Evolutionary conservation across 148 eudicot species (phyloP), one percentile per base, ranked within the genome.

Genomic region (Salicornia ramosissima): DNA sequence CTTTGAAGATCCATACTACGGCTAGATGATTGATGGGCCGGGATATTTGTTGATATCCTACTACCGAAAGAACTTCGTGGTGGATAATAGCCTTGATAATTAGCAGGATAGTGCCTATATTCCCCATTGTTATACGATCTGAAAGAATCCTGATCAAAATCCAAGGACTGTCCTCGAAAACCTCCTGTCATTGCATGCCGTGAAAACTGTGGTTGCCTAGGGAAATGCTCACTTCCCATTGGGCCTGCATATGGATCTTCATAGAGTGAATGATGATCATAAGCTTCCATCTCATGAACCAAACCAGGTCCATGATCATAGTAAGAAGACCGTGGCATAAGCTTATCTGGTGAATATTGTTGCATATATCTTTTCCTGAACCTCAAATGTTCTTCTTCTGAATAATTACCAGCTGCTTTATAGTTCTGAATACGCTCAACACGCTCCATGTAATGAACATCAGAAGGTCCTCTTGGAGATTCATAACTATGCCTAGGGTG

Each of bases 401-500:
- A 29, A 77, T 77, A 79, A 71, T 75, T 68, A 53, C 70, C 83
- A 63, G 60, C 71, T 62, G 85, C 88, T 62, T 80, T 80, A 47
- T 85, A 86, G 64, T 85, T 85, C 51, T 77, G 78, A 68, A 86
- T 78, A 68, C 85, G 88, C 82, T 82, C 88, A 51, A 78, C 83
- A 74, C 85, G 86, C 58, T 82, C 82, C 67, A 78, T 84, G 86
- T 70, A 83, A 54, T 79, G 84, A 59, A 81, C 79, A 71, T 77
- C 74, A 68, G 68, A 52, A 70, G 78, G 73, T 64, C 81, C 83
- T 74, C 75, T 73, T 34, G 43, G 50, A 52, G 51, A 68, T 72
- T 72, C 76, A 58, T 57, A 67, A 71, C 61, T 75, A 45, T 80
- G 83, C 64, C 68, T 77, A 42, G 80, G 80, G 65, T 68, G 80